Base-by-base conservation (phyloP, 495 filamentous ascomycete species). In the Cenococcum geophilum region DNA sequence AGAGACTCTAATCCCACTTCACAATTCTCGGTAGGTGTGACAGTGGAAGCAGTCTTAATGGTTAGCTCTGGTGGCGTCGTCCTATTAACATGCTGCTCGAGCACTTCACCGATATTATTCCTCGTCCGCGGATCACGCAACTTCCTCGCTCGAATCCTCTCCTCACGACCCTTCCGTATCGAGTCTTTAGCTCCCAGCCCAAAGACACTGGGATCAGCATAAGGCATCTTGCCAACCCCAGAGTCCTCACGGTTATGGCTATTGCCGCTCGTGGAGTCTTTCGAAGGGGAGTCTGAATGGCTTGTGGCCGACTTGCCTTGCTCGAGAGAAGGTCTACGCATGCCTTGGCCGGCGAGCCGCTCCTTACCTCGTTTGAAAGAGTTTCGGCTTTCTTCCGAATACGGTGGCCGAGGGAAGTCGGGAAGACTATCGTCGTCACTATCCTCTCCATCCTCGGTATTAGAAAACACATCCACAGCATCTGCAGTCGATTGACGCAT, bases 81-180 rank as follows among this genome's bases (percentile, higher is more conserved):
- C 6, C 18, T 8, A 6, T 52, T 20, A 27, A 32, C 23, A 9
- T 32, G 10, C 25, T 23, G 21, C 5, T 32, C 49, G 12, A 58
- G 2, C 10, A 55, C 32, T 59, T 61, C 54, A 37, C 47, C 60
- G 16, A 62, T 66, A 27, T 55, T 62, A 40, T 42, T 53, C 22
- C 54, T 45, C n/a, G 22, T n/a, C 14, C 60, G 53, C 40, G 56
- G 56, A 42, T 73, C 69, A 18, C 68, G 68, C 21, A 71, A 51
- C 53, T 71, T 73, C 8, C 69, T 63, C n/a, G 56, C 59, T 16
- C 61, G 51, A 18, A 61, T 68, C 4, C 61, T 37, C 23, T 71
- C 64, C 20, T 67, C 67, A 0, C 69, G 40, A 57, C 49, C 25
- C 49, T 52, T 52, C 25, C 49, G 49, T n/a, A 20, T 52, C 5